These are phyloP conservation scores for Termitomyces sp. DNA, from an alignment of 768 basidiomycete species.

Conservation along the genomic window DNA sequence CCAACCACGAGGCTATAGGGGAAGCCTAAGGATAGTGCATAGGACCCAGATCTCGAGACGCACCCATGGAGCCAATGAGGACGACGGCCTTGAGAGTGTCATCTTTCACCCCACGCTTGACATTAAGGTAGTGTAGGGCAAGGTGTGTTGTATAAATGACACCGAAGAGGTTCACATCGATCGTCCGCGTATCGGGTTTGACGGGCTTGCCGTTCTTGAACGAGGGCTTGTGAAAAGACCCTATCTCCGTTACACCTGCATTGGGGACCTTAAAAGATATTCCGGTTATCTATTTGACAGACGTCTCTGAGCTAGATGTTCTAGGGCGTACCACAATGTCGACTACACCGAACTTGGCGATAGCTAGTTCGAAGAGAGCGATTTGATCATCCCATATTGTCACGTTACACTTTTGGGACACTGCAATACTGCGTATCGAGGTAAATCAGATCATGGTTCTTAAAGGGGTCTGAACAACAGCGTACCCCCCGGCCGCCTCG, in stretches of 20 bases:
- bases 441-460: too few species aligned
- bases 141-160: conserved; percentile 48
- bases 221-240: conserved; percentile 24
- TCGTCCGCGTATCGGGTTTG: conserved; percentile 39
- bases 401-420: conserved; percentile 45
- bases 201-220: conserved; percentile 39
- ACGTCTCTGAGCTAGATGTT: neutral
- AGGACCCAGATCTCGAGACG: conserved; percentile 2
- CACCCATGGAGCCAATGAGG: conserved; percentile 55
- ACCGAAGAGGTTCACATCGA: conserved; percentile 48
- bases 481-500: conserved; percentile 40
- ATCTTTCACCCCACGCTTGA: conserved; percentile 24
- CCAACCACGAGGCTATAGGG: conserved; percentile 45
- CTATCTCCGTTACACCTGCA: conserved; percentile 41
- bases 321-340: conserved; percentile 47
- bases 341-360: conserved; percentile 42
- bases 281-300: neutral
- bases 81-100: conserved; percentile 47
- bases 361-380: conserved; percentile 46
- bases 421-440: conserved; percentile 32
- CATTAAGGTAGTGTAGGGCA: conserved; percentile 45
- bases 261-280: conserved; percentile 39
- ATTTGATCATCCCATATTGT: conserved; percentile 52
- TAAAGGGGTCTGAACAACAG: neutral
- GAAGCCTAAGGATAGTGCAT: neutral